Conservation (phyloP, 2,329 filamentous ascomycete genomes). For the Botrytis fabae region DNA sequence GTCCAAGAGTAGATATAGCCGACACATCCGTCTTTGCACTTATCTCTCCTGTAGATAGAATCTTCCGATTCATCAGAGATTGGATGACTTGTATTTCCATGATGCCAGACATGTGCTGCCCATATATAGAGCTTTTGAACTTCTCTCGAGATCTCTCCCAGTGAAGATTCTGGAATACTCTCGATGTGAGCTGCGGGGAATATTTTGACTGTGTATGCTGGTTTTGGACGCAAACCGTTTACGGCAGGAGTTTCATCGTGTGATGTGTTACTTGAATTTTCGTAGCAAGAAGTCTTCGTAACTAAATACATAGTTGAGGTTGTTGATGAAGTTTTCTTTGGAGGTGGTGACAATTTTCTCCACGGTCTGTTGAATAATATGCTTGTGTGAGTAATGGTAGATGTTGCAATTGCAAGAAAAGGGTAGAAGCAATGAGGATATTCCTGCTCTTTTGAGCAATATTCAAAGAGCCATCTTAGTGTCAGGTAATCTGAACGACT, state of each 20-base stretch:
- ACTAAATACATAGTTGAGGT: neutral
- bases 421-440: neutral
- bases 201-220: neutral
- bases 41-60: neutral
- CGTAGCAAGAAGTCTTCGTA: neutral
- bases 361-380: neutral
- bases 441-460: neutral
- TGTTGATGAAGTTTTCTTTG: neutral
- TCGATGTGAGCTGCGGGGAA: neutral
- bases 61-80: neutral
- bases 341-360: neutral
- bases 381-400: neutral
- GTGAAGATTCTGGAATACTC: neutral
- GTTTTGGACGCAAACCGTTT: neutral
- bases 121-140: neutral
- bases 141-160: neutral
- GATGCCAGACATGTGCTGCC: neutral
- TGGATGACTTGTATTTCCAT: neutral
- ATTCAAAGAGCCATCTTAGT: neutral
- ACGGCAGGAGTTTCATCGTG: rapidly evolving
- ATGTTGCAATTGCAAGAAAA: neutral
- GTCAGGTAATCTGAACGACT: neutral
- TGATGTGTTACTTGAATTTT: neutral
- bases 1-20: neutral
- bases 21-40: neutral